These are phyloP conservation scores for Biancaea sappan DNA, from an alignment of 306 rosid species.

Conservation along the genomic window DNA sequence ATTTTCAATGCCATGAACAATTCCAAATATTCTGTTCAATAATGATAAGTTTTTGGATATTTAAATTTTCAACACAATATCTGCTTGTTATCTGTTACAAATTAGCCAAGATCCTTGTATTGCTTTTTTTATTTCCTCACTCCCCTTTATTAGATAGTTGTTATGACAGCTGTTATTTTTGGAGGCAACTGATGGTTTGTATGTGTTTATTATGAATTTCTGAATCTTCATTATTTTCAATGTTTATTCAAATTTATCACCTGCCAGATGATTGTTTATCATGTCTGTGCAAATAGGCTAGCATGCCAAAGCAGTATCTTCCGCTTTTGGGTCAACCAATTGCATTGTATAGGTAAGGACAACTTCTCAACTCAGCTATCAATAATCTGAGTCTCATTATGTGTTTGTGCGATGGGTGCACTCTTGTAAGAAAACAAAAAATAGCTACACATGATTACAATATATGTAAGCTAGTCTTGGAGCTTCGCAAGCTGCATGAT, in stretches of 20 bases:
- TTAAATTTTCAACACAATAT: not conserved
- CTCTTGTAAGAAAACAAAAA: not conserved
- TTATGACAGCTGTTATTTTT: not conserved
- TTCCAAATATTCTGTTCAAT: not conserved
- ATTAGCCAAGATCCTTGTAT: not conserved
- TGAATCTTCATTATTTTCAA: not conserved
- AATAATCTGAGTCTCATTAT: not conserved
- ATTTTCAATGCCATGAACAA: not conserved
- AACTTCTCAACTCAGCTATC: slow-evolving; percentile 20
- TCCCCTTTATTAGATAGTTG: not conserved
- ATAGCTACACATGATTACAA: not conserved
- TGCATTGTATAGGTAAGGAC: slow-evolving; percentile 73
- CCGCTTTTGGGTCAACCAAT: slow-evolving; percentile 92
- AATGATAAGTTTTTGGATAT: not conserved
- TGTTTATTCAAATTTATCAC: slow-evolving; percentile 15
- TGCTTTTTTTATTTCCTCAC: not conserved
- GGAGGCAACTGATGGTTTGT: not conserved
- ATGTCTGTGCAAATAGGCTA: slow-evolving; percentile 59
- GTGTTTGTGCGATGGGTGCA: not conserved
- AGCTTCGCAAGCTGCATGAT: not conserved
- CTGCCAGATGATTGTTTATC: slow-evolving; percentile 21
- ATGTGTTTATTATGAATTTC: not conserved
- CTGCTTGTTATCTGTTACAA: not conserved
- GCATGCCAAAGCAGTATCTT: slow-evolving; percentile 96
- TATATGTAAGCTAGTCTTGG: not conserved